Percentiles rank a stretch among this genome's conserved stretches.
These are phyloP conservation scores for Alternaria ethzedia DNA, from an alignment of 2,329 filamentous ascomycete species.

Conservation along the genomic window DNA sequence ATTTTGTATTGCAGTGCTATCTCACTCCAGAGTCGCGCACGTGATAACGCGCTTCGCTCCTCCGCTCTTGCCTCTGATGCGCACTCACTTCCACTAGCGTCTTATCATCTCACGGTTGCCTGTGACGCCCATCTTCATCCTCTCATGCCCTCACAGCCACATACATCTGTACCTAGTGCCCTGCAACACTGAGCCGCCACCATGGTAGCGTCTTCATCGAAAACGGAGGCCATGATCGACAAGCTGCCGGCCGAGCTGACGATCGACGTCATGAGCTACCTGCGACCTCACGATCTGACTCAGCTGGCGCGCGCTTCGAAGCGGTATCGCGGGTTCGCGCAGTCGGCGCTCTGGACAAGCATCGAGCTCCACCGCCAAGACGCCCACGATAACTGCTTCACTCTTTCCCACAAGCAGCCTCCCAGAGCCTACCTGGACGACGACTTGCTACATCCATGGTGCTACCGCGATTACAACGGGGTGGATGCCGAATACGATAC, in stretches of 20 bases:
- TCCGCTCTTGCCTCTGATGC: too few relatives aligned
- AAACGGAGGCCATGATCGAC: not conserved
- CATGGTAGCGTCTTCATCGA: not conserved
- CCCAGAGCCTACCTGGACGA: not conserved
- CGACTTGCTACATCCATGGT: not conserved
- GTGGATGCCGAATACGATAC: not conserved
- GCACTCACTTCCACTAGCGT: not conserved
- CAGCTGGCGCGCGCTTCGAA: constrained; percentile 7
- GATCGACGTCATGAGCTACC: not conserved
- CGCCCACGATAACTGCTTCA: not conserved
- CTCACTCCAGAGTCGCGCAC: not conserved
- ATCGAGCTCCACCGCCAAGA: constrained; percentile 4
- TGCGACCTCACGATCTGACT: constrained; percentile 3
- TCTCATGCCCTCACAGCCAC: not conserved
- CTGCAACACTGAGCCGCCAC: not conserved
- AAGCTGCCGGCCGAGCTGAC: constrained; percentile 2
- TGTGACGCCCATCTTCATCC: not conserved
- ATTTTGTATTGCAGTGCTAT: too few relatives aligned
- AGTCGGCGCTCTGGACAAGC: not conserved
- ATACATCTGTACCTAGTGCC: not conserved
- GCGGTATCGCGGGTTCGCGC: not conserved
- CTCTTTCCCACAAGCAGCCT: not conserved
- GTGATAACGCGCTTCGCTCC: not conserved
- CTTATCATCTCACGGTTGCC: not conserved
- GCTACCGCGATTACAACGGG: not conserved